phyloP scores from a whole-genome alignment of 257 asterid genomes.

The Handroanthus guayacan region DNA sequence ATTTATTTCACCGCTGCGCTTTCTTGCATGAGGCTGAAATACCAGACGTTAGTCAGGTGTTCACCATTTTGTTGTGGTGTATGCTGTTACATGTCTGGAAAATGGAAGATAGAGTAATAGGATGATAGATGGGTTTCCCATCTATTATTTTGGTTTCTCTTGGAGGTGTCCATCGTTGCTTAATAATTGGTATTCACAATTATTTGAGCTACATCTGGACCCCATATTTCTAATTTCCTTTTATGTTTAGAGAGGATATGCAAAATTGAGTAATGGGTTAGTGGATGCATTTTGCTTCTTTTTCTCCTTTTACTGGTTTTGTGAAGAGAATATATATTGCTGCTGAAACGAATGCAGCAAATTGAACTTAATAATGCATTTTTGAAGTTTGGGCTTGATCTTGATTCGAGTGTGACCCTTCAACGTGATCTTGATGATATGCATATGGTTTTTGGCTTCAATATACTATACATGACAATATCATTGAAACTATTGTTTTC shows the following conservation, averaged over 20 bases:
- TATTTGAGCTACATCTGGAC: slow-evolving; percentile 59
- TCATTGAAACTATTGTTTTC: too few species aligned
- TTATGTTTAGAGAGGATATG: not conserved
- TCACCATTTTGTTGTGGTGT: slow-evolving; percentile 22
- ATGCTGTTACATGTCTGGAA: slow-evolving; percentile 41
- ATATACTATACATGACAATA: too few species aligned
- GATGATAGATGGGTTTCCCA: slow-evolving; percentile 41
- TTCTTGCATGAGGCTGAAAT: not conserved
- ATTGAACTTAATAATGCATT: too few species aligned
- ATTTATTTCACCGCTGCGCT: not conserved
- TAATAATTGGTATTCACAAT: slow-evolving; percentile 26
- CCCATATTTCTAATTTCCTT: not conserved
- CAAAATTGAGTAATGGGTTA: not conserved
- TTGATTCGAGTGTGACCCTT: too few species aligned
- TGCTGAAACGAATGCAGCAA: too few species aligned
- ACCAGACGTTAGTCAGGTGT: slow-evolving; percentile 35
- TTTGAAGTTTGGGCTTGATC: too few species aligned
- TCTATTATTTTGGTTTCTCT: slow-evolving; percentile 46
- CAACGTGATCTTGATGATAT: too few species aligned
- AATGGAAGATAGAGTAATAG: slow-evolving; percentile 39
- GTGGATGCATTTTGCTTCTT: too few species aligned
- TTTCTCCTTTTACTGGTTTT: too few species aligned
- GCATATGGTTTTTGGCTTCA: too few species aligned
- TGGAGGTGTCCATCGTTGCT: slow-evolving; percentile 60
- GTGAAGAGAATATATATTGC: too few species aligned